These are phyloP conservation scores for Corchorus olitorius DNA, from an alignment of 345 rosid species.

Conservation along the genomic window DNA sequence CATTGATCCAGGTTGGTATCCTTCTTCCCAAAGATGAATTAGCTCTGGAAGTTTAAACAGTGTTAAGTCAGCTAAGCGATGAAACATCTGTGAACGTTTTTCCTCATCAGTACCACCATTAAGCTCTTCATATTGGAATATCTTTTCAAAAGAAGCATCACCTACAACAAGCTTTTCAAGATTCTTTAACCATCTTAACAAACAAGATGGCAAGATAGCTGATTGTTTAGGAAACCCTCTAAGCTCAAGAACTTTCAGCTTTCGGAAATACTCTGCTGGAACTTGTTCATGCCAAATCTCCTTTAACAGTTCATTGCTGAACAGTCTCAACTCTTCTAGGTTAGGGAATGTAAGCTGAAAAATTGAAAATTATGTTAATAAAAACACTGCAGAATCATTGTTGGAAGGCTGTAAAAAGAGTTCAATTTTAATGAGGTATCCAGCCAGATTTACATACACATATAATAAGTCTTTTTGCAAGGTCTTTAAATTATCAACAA, in stretches of 20 bases:
- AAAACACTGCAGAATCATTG: no score
- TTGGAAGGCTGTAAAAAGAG: not conserved
- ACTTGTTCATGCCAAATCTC: not conserved
- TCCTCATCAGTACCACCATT: not conserved
- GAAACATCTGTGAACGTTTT: not conserved
- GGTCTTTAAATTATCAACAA: not conserved
- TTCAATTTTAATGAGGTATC: not conserved
- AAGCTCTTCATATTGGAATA: not conserved
- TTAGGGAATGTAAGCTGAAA: slow-evolving; percentile 9
- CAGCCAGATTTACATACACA: not conserved
- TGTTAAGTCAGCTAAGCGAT: not conserved
- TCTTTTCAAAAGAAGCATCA: slow-evolving; percentile 7
- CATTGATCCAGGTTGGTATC: not conserved
- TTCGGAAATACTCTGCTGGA: not conserved
- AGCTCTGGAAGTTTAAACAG: not conserved
- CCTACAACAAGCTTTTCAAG: not conserved
- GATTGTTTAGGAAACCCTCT: not conserved
- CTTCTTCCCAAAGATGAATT: not conserved
- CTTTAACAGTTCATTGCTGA: not conserved
- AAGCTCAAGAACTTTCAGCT: not conserved
- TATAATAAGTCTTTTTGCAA: not conserved
- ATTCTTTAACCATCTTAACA: not conserved
- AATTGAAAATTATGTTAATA: not conserved
- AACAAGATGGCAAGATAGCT: not conserved
- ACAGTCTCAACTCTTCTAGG: not conserved